Percentiles rank a stretch among this genome's conserved stretches.
These are phyloP conservation scores for Caryopteris hybrid DNA, from an alignment of 305 asterid species.

Conservation along the genomic window DNA sequence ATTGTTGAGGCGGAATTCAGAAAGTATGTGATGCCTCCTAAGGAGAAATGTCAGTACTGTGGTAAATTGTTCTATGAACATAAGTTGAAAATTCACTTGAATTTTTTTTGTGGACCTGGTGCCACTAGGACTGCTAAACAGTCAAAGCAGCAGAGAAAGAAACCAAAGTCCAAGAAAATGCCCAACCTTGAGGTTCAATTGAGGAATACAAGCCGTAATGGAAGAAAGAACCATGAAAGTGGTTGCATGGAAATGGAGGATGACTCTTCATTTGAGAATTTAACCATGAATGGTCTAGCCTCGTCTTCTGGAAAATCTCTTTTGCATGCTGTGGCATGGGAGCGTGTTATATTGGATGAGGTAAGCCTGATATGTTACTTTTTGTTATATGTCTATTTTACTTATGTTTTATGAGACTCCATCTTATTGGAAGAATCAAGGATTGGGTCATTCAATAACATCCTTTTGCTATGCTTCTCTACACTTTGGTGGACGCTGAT, in stretches of 20 bases:
- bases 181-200: slow-evolving; percentile 28
- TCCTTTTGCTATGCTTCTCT: neutral
- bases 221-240: slow-evolving; percentile 23
- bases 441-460: neutral
- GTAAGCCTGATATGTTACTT: slow-evolving; percentile 28
- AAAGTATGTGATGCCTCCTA: slow-evolving; percentile 81
- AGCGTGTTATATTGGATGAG: slow-evolving; percentile 89
- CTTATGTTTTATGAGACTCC: neutral
- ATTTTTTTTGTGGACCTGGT: slow-evolving; percentile 72
- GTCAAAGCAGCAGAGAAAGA: slow-evolving; percentile 76
- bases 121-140: slow-evolving; percentile 78
- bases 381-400: neutral
- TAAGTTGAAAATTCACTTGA: slow-evolving; percentile 65
- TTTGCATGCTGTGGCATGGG: slow-evolving; percentile 78
- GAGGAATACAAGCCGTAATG: slow-evolving; percentile 21
- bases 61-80: slow-evolving; percentile 54
- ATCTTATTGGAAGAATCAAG: neutral
- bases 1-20: slow-evolving; percentile 83
- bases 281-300: slow-evolving; percentile 25
- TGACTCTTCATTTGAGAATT: slow-evolving; percentile 27
- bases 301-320: slow-evolving; percentile 44
- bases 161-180: slow-evolving; percentile 26
- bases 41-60: slow-evolving; percentile 68
- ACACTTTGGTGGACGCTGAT: neutral
- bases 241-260: slow-evolving; percentile 29